Conservation (phyloP, 1,284 basidiomycete species). For the Taiwanofungus camphoratus region DNA sequence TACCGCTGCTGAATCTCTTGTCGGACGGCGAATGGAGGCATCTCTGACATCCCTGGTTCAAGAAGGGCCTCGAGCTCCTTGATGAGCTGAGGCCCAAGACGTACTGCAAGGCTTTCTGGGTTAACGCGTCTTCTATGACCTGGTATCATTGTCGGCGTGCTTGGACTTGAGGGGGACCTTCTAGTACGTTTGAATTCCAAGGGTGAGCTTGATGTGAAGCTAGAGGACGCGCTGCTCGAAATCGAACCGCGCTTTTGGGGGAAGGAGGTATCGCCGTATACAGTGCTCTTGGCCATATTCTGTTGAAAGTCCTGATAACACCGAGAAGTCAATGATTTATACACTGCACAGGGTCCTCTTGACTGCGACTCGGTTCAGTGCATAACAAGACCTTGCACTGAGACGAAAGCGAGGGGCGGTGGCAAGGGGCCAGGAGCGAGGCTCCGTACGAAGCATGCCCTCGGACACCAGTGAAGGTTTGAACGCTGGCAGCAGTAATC, state of each 20-base stretch:
- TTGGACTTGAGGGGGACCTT: constrained; percentile 9
- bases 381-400: no score
- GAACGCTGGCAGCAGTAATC: no score
- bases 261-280: constrained; percentile 12
- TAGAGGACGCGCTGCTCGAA: constrained; percentile 6
- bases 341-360: no score
- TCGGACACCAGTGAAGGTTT: constrained; percentile 5
- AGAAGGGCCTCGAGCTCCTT: constrained; percentile 63
- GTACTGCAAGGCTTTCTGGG: constrained; percentile 49
- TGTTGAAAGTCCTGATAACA: no score
- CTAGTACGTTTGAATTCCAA: not conserved
- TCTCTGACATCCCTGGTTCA: constrained; percentile 57
- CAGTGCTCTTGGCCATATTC: not conserved
- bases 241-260: constrained; percentile 13
- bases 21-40: constrained; percentile 65
- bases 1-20: constrained; percentile 64
- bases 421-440: not conserved
- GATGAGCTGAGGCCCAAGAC: constrained; percentile 59
- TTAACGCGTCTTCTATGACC: constrained; percentile 28
- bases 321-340: no score
- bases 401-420: no score
- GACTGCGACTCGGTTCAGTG: no score
- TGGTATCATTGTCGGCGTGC: constrained; percentile 2
- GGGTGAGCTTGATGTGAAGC: constrained; percentile 5
- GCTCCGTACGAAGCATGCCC: not conserved